Evolutionary conservation across 805 yeast genomes (phyloP).

Genomic region (Grigorovia yakushimaensis): DNA sequence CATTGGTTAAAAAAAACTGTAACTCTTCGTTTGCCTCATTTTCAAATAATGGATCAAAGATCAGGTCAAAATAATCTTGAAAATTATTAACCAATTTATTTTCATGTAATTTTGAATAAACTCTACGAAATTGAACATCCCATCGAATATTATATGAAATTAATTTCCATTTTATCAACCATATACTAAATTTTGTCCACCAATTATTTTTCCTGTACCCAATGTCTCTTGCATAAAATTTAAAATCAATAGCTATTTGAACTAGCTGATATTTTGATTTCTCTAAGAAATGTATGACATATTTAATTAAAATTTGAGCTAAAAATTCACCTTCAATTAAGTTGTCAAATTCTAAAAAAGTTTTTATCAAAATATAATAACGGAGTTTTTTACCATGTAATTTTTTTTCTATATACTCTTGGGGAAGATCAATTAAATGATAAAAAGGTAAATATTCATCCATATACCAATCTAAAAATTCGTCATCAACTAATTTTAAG

Average conservation of each 20-base stretch:
- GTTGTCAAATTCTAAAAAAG: constrained; percentile 31
- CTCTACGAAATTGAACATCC: constrained; percentile 30
- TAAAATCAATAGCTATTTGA: constrained; percentile 31
- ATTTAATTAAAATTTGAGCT: constrained; percentile 26
- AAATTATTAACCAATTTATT: constrained; percentile 20
- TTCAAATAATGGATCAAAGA: constrained; percentile 29
- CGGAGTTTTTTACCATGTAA: constrained; percentile 18
- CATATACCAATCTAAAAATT: constrained; percentile 19
- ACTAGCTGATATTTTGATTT: constrained; percentile 32
- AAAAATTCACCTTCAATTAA: constrained; percentile 32
- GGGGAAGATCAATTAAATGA: constrained; percentile 17
- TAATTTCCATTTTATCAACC: constrained; percentile 31
- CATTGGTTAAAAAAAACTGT: constrained; percentile 21
- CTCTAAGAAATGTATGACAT: constrained; percentile 28
- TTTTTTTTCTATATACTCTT: constrained; percentile 9
- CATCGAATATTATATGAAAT: constrained; percentile 34
- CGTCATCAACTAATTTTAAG: constrained; percentile 25
- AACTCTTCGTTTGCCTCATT: constrained; percentile 19
- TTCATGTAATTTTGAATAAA: constrained; percentile 20
- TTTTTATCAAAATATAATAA: constrained; percentile 25
- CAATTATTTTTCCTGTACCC: constrained; percentile 9
- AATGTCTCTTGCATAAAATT: constrained; percentile 7
- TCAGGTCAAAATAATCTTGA: constrained; percentile 25
- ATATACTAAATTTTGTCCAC: constrained; percentile 30
- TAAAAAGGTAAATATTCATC: constrained; percentile 15